Evolutionary conservation across 768 basidiomycete genomes (phyloP).

Genomic region (Amanita fuliginea): DNA sequence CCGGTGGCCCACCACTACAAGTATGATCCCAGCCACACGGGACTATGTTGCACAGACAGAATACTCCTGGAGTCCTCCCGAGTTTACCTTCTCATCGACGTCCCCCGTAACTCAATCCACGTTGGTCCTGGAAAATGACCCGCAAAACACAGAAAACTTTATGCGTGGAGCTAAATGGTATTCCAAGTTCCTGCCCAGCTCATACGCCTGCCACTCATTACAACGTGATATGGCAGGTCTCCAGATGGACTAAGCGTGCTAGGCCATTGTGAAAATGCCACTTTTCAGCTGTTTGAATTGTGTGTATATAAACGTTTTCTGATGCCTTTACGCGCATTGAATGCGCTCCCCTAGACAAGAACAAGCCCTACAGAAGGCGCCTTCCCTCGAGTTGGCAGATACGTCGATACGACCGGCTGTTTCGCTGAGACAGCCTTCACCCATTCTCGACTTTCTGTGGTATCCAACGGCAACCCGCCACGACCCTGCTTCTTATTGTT

Average conservation of each 20-base stretch:
- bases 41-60: not conserved
- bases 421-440: slow-evolving; percentile 43
- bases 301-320: slow-evolving; percentile 17
- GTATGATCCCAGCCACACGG: no score
- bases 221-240: slow-evolving; percentile 39
- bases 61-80: not conserved
- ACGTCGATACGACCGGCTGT: slow-evolving; percentile 9
- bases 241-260: slow-evolving; percentile 64
- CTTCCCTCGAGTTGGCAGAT: not conserved
- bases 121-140: slow-evolving; percentile 7
- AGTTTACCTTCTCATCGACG: not conserved
- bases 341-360: not conserved
- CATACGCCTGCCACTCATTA: not conserved
- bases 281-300: slow-evolving; percentile 45
- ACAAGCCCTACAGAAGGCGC: not conserved
- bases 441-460: slow-evolving; percentile 77
- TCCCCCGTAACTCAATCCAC: not conserved
- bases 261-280: slow-evolving; percentile 60
- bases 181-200: not conserved
- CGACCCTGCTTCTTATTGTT: slow-evolving; percentile 65
- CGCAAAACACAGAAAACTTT: slow-evolving; percentile 31
- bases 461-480: slow-evolving; percentile 61
- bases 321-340: not conserved
- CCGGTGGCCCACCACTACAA: no score
- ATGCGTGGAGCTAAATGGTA: slow-evolving; percentile 47